A percentile compares a stretch with the other conserved stretches of the same genome.
phyloP scores from a whole-genome alignment of 1,284 basidiomycete genomes.

The Pisolithus thermaeus region DNA sequence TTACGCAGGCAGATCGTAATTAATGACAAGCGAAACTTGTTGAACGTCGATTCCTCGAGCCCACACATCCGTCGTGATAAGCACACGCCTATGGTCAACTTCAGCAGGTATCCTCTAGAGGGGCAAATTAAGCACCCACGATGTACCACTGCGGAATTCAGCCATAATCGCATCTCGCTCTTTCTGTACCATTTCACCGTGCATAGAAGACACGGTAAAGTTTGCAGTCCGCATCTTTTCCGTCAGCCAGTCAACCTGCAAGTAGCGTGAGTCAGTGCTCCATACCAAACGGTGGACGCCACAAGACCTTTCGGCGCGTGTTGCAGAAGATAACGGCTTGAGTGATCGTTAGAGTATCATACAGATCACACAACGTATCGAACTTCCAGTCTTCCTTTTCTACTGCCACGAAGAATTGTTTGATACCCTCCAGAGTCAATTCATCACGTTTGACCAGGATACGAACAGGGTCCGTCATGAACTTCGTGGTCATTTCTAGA shows the following conservation, averaged over 20 bases:
- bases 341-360: conserved; percentile 98
- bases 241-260: conserved; percentile 96
- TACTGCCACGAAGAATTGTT: conserved; percentile 99
- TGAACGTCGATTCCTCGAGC: conserved; percentile 98
- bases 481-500: conserved; percentile 99
- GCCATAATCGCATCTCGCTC: conserved; percentile 99
- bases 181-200: conserved; percentile 98
- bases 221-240: conserved; percentile 98
- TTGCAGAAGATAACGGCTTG: conserved; percentile 99
- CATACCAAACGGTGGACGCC: conserved; percentile 10
- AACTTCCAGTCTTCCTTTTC: conserved; percentile 99
- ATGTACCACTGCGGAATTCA: conserved; percentile 93
- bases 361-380: conserved; percentile 96
- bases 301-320: conserved; percentile 85
- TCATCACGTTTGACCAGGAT: conserved; percentile 99
- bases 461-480: conserved; percentile 99
- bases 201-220: conserved; percentile 96
- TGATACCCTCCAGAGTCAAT: conserved; percentile 98
- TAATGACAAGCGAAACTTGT: conserved; percentile 97
- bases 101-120: conserved; percentile 8
- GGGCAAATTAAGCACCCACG: conserved; percentile 45
- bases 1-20: conserved; percentile 93
- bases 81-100: conserved; percentile 61
- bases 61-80: conserved; percentile 98
- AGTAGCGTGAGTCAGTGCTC: conserved; percentile 11